These are phyloP conservation scores for Sicyos edulis DNA, from an alignment of 306 rosid species.

Conservation along the genomic window DNA sequence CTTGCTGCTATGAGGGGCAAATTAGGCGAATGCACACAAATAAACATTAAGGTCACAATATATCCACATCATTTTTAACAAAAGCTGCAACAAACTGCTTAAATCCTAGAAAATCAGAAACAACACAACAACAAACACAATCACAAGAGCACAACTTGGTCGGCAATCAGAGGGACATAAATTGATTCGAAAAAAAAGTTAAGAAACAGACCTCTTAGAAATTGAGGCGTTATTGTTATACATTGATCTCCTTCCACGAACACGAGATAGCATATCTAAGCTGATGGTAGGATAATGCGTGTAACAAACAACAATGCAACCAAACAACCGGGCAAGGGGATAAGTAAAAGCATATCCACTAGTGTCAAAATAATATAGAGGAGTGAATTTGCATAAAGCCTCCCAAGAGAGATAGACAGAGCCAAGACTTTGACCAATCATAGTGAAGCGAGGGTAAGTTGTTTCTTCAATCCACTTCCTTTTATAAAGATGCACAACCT, in stretches of 20 bases:
- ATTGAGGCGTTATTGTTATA: slow-evolving; percentile 68
- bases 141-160: background rate
- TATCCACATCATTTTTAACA: background rate
- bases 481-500: slow-evolving; percentile 79
- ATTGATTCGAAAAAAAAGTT: background rate
- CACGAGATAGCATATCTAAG: slow-evolving; percentile 87
- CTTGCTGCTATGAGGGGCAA: background rate
- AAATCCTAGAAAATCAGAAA: background rate
- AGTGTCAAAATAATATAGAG: slow-evolving; percentile 67
- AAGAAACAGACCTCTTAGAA: slow-evolving; percentile 50
- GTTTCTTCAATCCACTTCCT: slow-evolving; percentile 87
- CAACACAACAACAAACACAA: background rate
- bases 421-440: slow-evolving; percentile 92
- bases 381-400: slow-evolving; percentile 77
- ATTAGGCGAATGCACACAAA: background rate
- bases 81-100: background rate
- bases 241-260: slow-evolving; percentile 57
- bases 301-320: slow-evolving; percentile 79
- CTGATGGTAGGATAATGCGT: slow-evolving; percentile 98
- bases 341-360: slow-evolving; percentile 92
- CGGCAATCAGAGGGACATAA: background rate
- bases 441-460: slow-evolving; percentile 78
- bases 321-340: slow-evolving; percentile 81
- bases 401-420: slow-evolving; percentile 81
- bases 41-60: background rate